Percentiles rank a stretch among this genome's conserved stretches.
These are phyloP conservation scores for Syncephalastrum monosporum DNA, from an alignment of 371 early-diverging fungal genomes.

Conservation along the genomic window DNA sequence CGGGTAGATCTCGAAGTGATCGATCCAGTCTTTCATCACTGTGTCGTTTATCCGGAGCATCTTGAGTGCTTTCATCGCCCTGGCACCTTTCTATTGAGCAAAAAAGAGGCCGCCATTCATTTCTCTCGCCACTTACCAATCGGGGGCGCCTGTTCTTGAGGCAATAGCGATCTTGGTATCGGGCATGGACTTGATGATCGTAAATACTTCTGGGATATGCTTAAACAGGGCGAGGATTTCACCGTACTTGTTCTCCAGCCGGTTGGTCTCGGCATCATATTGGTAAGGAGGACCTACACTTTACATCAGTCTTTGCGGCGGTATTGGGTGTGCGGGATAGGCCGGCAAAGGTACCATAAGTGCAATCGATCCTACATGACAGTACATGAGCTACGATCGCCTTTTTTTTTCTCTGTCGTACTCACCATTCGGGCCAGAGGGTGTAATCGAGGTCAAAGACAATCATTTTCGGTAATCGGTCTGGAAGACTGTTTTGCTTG, in stretches of 20 bases:
- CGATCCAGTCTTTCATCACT: constrained; percentile 29
- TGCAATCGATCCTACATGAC: constrained; percentile 36
- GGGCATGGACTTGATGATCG: constrained; percentile 32
- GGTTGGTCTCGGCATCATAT: constrained; percentile 16
- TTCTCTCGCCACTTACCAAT: constrained; percentile 31
- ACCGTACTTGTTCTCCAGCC: constrained; percentile 7
- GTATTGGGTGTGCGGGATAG: neutral
- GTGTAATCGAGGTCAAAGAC: constrained; percentile 57
- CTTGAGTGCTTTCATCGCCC: constrained; percentile 30
- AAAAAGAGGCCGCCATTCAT: neutral
- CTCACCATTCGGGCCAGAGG: constrained; percentile 50
- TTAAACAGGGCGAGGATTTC: constrained; percentile 31
- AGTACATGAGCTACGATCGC: neutral
- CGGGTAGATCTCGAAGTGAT: constrained; percentile 47
- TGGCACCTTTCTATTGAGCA: no score
- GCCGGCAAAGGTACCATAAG: constrained; percentile 19
- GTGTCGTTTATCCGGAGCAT: constrained; percentile 25
- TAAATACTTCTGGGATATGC: constrained; percentile 36
- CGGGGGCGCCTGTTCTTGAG: constrained; percentile 46
- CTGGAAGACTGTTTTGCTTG: constrained; percentile 3
- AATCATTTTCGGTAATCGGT: constrained; percentile 39
- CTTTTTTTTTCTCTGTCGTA: neutral
- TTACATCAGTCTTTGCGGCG: neutral
- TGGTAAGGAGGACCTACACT: constrained; percentile 25
- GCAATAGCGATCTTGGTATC: constrained; percentile 48